Evolutionary conservation across 2,329 filamentous ascomycete genomes (phyloP).

Genomic region (Ascochyta pisi): DNA sequence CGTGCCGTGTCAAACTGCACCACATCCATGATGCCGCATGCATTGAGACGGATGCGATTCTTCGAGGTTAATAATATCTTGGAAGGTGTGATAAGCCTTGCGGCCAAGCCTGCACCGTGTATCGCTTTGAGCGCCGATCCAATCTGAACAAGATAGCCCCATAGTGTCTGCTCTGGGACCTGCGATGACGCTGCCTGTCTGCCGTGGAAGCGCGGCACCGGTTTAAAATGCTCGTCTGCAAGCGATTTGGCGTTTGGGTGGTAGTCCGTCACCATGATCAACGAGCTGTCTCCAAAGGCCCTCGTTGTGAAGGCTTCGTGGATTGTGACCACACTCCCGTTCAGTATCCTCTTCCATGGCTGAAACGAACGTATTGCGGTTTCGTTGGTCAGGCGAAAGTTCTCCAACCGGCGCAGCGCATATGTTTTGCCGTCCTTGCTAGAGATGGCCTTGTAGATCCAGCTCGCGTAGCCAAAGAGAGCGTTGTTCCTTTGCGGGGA

Average conservation of each 20-base stretch:
- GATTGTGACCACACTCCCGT: constrained; percentile 81
- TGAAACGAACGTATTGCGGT: constrained; percentile 85
- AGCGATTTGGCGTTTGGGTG: constrained; percentile 90
- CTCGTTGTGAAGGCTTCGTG: constrained; percentile 93
- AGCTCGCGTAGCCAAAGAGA: constrained; percentile 86
- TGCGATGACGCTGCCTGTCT: constrained; percentile 45
- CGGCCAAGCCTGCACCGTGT: constrained; percentile 80
- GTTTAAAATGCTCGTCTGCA: constrained; percentile 76
- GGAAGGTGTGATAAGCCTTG: constrained; percentile 82
- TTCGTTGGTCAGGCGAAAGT: constrained; percentile 87
- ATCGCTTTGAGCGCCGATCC: constrained; percentile 87
- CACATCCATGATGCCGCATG: constrained; percentile 88
- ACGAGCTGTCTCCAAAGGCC: constrained; percentile 91
- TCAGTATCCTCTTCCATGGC: constrained; percentile 86
- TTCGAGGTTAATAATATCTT: constrained; percentile 92
- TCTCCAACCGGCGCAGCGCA: constrained; percentile 84
- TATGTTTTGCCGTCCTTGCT: constrained; percentile 90
- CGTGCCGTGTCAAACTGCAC: constrained; percentile 78
- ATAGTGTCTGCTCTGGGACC: constrained; percentile 75
- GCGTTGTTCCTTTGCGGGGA: constrained; percentile 77
- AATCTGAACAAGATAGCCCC: constrained; percentile 92
- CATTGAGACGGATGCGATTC: constrained; percentile 85
- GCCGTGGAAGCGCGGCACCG: constrained; percentile 48
- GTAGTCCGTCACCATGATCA: constrained; percentile 94
- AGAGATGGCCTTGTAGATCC: constrained; percentile 94